Percentiles rank a stretch among this genome's conserved stretches.
Evolutionary conservation across 208 protist genomes (phyloP).

Genomic region (Crithidia expoeki): DNA sequence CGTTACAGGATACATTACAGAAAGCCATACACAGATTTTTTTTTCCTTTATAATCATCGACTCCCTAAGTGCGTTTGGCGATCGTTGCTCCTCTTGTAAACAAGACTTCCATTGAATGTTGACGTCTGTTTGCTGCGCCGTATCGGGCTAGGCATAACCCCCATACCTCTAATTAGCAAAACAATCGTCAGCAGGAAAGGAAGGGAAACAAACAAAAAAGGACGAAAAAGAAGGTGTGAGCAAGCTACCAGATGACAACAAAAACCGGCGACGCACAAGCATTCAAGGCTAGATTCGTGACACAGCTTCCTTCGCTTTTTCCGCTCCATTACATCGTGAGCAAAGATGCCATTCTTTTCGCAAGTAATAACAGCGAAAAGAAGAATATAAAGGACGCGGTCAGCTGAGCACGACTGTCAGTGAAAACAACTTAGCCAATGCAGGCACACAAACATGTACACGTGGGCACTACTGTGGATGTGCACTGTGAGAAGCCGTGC

Average conservation of each 20-base stretch:
- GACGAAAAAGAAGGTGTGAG: no score
- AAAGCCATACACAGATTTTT: slow-evolving; percentile 12
- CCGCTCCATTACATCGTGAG: no score
- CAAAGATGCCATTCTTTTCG: neutral
- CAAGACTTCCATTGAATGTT: neutral
- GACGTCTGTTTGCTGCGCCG: neutral
- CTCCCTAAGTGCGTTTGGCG: slow-evolving; percentile 1
- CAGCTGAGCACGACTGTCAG: neutral
- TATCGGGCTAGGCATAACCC: no score
- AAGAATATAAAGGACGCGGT: neutral
- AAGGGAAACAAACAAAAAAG: no score
- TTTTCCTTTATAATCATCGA: neutral
- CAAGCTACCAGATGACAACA: no score
- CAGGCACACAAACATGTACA: slow-evolving; percentile 4
- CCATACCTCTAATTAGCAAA: no score
- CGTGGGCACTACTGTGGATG: slow-evolving; percentile 12
- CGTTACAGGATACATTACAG: slow-evolving; percentile 18
- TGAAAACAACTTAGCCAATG: neutral
- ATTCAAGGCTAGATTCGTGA: no score
- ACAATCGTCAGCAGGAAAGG: no score
- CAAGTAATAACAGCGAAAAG: neutral
- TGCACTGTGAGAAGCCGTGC: neutral
- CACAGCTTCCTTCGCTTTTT: no score
- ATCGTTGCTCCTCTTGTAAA: neutral
- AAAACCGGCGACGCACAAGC: no score